Conservation (phyloP, 1,284 basidiomycete genomes). For the Moniliophthora roreri region DNA sequence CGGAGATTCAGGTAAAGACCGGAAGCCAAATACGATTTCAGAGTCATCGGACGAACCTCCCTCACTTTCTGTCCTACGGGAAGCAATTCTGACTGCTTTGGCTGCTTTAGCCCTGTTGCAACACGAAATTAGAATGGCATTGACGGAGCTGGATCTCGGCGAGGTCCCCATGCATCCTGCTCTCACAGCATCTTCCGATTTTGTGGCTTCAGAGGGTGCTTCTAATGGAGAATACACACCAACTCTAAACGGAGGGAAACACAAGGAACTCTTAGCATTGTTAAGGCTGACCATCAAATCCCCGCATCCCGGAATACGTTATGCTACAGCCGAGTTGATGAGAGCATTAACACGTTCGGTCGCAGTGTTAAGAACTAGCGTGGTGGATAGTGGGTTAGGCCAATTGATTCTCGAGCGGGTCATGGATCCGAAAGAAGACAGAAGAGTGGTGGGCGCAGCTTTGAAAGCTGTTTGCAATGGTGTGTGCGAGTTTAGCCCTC, state of each 20-base stretch:
- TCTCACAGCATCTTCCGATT: slow-evolving; percentile 39
- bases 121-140: slow-evolving; percentile 65
- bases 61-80: slow-evolving; percentile 55
- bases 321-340: slow-evolving; percentile 82
- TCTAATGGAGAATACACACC: slow-evolving; percentile 2
- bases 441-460: slow-evolving; percentile 71
- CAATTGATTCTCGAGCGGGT: slow-evolving; percentile 8
- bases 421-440: slow-evolving; percentile 53
- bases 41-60: slow-evolving; percentile 62
- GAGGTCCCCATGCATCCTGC: slow-evolving; percentile 43
- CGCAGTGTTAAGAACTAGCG: slow-evolving; percentile 75
- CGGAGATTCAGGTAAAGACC: slow-evolving; percentile 14
- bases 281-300: slow-evolving; percentile 58
- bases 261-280: slow-evolving; percentile 44
- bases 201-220: not conserved
- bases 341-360: slow-evolving; percentile 80
- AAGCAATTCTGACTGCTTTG: slow-evolving; percentile 72
- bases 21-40: slow-evolving; percentile 18
- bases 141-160: slow-evolving; percentile 46
- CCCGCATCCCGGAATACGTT: slow-evolving; percentile 72
- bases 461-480: slow-evolving; percentile 82
- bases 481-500: slow-evolving; percentile 83
- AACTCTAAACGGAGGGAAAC: slow-evolving; percentile 15
- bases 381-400: slow-evolving; percentile 70
- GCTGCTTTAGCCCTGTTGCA: slow-evolving; percentile 70